Evolutionary conservation across 306 rosid species (phyloP).

Genomic region (Cyclanthera cordifolia): DNA sequence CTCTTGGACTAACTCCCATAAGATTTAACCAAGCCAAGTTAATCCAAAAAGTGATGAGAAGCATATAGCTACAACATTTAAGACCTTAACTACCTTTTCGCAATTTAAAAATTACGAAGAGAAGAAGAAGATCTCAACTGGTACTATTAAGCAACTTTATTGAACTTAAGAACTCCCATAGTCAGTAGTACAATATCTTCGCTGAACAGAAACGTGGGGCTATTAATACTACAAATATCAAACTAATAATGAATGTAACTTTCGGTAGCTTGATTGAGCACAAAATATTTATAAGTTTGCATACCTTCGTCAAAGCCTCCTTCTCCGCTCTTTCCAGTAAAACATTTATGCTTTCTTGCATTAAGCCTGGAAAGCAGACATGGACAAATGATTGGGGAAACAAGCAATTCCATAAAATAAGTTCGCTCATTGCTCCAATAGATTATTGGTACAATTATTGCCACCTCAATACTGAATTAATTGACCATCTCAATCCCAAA

Average conservation of each 20-base stretch:
- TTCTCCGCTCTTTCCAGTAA: slow-evolving; percentile 63
- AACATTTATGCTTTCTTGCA: slow-evolving; percentile 43
- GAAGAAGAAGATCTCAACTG: background rate
- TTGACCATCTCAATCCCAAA: background rate
- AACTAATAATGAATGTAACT: background rate
- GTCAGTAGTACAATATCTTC: background rate
- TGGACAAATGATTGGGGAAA: slow-evolving; percentile 4
- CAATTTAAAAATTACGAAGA: background rate
- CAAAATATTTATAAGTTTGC: slow-evolving; percentile 8
- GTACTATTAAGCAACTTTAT: background rate
- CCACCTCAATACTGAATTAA: background rate
- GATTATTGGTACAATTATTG: background rate
- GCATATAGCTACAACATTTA: background rate
- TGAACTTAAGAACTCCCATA: background rate
- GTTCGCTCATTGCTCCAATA: background rate
- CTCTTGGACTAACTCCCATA: background rate
- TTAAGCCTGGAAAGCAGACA: slow-evolving; percentile 45
- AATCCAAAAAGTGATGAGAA: background rate
- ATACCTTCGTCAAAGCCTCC: slow-evolving; percentile 75
- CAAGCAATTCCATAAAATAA: too few species aligned
- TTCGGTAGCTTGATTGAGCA: slow-evolving; percentile 4
- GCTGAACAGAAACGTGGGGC: background rate
- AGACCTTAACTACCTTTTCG: background rate
- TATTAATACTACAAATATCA: background rate
- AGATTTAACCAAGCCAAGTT: background rate